Percentiles rank a stretch among this genome's conserved stretches.
Conservation (phyloP, 1,139 yeast genomes). For the Kodamaea sp. region DNA sequence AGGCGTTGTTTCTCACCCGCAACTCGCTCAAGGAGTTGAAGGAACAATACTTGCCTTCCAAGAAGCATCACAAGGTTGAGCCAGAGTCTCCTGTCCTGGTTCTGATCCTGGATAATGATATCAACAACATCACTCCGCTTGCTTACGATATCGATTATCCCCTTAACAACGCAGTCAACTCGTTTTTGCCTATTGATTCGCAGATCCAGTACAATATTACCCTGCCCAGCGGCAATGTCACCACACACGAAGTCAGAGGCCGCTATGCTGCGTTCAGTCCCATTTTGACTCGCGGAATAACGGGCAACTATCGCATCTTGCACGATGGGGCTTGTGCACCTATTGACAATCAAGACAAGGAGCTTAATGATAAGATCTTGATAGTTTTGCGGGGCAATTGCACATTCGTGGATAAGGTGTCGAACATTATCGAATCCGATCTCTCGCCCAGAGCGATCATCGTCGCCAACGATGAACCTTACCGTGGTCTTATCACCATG, state of each 20-base stretch:
- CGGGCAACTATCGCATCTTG: conserved; percentile 28
- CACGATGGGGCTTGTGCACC: conserved; percentile 33
- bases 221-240: conserved; percentile 12
- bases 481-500: conserved; percentile 44
- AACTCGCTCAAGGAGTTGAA: conserved; percentile 29
- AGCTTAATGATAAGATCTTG: conserved; percentile 27
- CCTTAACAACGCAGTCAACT: conserved; percentile 37
- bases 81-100: no score
- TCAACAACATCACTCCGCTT: not conserved
- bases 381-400: conserved; percentile 44
- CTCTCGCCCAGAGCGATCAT: conserved; percentile 36
- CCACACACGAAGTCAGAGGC: conserved; percentile 30
- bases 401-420: conserved; percentile 43
- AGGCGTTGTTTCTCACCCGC: conserved; percentile 28
- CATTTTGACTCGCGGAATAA: conserved; percentile 26
- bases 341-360: conserved; percentile 13
- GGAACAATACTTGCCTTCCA: conserved; percentile 16
- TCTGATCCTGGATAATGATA: no score
- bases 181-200: conserved; percentile 47
- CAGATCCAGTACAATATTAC: conserved; percentile 32
- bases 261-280: conserved; percentile 50
- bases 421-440: conserved; percentile 29
- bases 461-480: conserved; percentile 46
- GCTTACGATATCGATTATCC: conserved; percentile 36
- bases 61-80: conserved; percentile 1